Percentiles rank a stretch among this genome's conserved stretches.
phyloP scores from a whole-genome alignment of 2,329 filamentous ascomycete species.

The Cladosporium sphaerospermum region DNA sequence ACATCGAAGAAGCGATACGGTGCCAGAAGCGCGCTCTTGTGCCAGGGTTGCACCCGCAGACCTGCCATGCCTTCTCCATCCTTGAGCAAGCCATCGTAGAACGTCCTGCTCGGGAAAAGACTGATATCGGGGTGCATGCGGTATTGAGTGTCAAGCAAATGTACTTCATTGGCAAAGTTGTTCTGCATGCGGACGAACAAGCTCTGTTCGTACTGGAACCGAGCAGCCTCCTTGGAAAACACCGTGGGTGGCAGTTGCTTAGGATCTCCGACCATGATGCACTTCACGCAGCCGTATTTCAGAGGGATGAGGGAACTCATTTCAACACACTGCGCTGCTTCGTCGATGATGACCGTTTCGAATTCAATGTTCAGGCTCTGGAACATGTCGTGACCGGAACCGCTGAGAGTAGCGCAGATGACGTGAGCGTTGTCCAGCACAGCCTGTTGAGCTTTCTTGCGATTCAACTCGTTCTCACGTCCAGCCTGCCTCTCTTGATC shows the following conservation, averaged over 20 bases:
- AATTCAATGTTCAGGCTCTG: slow-evolving; percentile 91
- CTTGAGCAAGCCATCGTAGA: slow-evolving; percentile 82
- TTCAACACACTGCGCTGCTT: slow-evolving; percentile 97
- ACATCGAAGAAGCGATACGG: slow-evolving; percentile 98
- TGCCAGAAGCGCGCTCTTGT: slow-evolving; percentile 70
- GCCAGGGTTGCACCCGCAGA: slow-evolving; percentile 77
- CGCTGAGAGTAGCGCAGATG: slow-evolving; percentile 89
- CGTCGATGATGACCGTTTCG: slow-evolving; percentile 96
- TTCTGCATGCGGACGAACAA: slow-evolving; percentile 97
- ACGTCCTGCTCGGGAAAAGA: slow-evolving; percentile 78
- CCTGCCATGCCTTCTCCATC: slow-evolving; percentile 79
- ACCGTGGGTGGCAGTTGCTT: slow-evolving; percentile 96
- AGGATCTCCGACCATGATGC: slow-evolving; percentile 93
- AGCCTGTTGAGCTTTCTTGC: slow-evolving; percentile 79
- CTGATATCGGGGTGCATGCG: slow-evolving; percentile 99
- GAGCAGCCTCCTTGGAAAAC: slow-evolving; percentile 83
- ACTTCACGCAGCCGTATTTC: slow-evolving; percentile 95
- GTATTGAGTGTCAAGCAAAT: slow-evolving; percentile 95
- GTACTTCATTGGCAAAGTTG: slow-evolving; percentile 80
- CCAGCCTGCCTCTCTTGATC: slow-evolving; percentile 76
- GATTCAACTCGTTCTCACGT: slow-evolving; percentile 78
- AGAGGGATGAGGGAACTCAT: slow-evolving; percentile 92
- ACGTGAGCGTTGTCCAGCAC: slow-evolving; percentile 88
- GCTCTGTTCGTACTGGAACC: slow-evolving; percentile 94
- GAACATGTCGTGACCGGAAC: slow-evolving; percentile 96